Conservation (phyloP, 306 rosid genomes). For the Cicer arietinum region DNA sequence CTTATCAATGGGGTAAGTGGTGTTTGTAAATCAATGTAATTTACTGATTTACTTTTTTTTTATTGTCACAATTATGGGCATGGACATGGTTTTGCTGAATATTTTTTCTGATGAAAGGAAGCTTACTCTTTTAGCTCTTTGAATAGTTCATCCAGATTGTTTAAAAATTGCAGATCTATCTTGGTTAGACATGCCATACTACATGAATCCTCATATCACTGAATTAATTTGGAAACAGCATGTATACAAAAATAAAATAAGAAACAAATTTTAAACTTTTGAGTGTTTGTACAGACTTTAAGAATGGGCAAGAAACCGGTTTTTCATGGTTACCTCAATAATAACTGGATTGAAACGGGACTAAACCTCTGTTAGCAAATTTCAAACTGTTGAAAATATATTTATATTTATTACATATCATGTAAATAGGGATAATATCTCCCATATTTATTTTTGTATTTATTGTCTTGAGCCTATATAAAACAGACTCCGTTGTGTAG, state of each 20-base stretch:
- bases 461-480: too few relatives aligned
- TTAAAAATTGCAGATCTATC: background rate
- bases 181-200: background rate
- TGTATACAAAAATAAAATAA: background rate
- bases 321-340: background rate
- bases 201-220: background rate
- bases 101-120: background rate
- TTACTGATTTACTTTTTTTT: background rate
- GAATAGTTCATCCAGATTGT: slow-evolving; percentile 5
- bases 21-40: slow-evolving; percentile 5
- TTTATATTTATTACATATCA: too few relatives aligned
- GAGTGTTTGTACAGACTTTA: background rate
- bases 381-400: background rate
- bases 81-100: background rate
- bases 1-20: background rate
- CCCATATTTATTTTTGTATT: too few relatives aligned
- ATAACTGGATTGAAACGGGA: slow-evolving; percentile 8
- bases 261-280: slow-evolving; percentile 6
- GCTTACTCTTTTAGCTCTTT: slow-evolving; percentile 20
- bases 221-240: background rate
- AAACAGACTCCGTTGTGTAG: too few relatives aligned
- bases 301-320: background rate
- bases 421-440: too few relatives aligned
- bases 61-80: slow-evolving; percentile 9
- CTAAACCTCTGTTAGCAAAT: background rate